Percentiles rank a stretch among this genome's conserved stretches.
phyloP scores from a whole-genome alignment of 306 rosid species.

The Malus fusca region DNA sequence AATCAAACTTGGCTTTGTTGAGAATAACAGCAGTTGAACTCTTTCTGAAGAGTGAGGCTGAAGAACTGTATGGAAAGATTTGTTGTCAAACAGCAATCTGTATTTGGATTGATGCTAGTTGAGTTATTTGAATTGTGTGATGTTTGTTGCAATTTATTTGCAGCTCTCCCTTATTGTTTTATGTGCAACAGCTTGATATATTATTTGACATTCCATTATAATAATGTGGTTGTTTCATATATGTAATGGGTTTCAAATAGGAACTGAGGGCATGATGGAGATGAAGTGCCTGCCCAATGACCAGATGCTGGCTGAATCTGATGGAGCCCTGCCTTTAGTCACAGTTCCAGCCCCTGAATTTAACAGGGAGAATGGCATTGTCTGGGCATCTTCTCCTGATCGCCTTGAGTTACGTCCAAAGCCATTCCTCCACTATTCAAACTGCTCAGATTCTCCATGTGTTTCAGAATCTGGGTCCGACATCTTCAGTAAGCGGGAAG shows the following conservation, averaged over 20 bases:
- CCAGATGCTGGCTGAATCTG: conserved; percentile 51
- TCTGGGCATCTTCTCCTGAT: conserved; percentile 89
- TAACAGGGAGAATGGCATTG: conserved; percentile 67
- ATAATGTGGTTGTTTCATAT: neutral
- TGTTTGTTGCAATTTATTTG: neutral
- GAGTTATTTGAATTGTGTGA: neutral
- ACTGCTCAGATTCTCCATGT: conserved; percentile 91
- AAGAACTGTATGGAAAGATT: neutral
- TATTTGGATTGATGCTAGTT: neutral
- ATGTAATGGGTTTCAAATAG: conserved; percentile 29
- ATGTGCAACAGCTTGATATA: neutral
- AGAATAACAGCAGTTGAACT: neutral
- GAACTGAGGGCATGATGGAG: conserved; percentile 47
- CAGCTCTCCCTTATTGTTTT: neutral
- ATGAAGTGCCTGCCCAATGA: conserved; percentile 52
- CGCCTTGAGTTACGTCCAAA: conserved; percentile 77
- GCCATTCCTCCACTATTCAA: conserved; percentile 71
- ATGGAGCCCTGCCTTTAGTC: conserved; percentile 67
- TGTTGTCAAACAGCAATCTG: neutral
- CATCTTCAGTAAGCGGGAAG: conserved; percentile 85
- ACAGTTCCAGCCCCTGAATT: conserved; percentile 66
- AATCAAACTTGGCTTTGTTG: neutral
- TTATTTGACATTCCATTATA: neutral
- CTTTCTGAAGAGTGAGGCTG: neutral
- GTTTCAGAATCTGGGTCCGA: conserved; percentile 96